Evolutionary conservation across 1,139 yeast species (phyloP).

Genomic region (Geotrichum restrictum): DNA sequence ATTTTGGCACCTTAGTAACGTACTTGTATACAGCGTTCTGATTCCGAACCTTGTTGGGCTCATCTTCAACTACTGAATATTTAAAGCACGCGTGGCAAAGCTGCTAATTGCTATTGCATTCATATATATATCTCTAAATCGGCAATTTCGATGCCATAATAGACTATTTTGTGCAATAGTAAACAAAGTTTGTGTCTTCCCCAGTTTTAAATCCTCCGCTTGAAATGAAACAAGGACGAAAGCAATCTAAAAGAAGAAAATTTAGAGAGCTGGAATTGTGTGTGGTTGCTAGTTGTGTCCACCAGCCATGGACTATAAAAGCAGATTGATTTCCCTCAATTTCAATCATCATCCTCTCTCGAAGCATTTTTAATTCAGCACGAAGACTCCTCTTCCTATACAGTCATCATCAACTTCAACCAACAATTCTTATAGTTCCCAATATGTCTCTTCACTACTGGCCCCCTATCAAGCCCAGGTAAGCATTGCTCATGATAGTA

Average conservation of each 20-base stretch:
- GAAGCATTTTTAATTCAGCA: background rate
- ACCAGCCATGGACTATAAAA: background rate
- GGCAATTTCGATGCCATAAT: background rate
- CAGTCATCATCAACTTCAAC: background rate
- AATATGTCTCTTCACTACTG: conserved; percentile 29
- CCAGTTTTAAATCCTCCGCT: background rate
- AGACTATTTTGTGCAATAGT: no score
- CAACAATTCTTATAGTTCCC: background rate
- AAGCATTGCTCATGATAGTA: conserved; percentile 2
- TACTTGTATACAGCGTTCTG: no score
- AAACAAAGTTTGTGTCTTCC: background rate
- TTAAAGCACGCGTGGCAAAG: no score
- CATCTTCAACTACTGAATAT: no score
- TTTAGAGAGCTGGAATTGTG: background rate
- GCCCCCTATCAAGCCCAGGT: conserved; percentile 23
- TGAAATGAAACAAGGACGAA: background rate
- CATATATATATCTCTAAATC: no score
- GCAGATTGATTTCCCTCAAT: background rate
- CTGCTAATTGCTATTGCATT: no score
- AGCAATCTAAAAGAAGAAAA: background rate
- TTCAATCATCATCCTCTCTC: background rate
- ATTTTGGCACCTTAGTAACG: no score
- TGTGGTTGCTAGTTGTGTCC: background rate
- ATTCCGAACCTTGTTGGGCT: no score
- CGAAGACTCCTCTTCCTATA: background rate